Percentiles rank a stretch among this genome's conserved stretches.
Evolutionary conservation across 306 rosid species (phyloP).

Genomic region (Sechiopsis laciniata): DNA sequence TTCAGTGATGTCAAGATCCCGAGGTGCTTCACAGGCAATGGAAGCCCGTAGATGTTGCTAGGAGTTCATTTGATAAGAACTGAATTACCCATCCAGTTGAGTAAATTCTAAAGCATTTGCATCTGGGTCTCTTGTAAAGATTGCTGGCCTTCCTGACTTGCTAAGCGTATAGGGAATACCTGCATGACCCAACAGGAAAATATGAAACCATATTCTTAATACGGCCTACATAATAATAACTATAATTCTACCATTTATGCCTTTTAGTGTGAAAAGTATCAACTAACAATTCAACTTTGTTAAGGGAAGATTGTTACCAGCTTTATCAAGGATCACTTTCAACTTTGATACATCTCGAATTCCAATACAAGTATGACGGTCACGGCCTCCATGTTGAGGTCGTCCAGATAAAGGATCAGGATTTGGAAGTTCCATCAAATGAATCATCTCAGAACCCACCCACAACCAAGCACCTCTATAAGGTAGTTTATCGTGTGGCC

Average conservation of each 20-base stretch:
- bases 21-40: conserved; percentile 10
- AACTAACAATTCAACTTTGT: neutral
- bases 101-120: conserved; percentile 89
- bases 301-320: conserved; percentile 42
- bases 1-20: conserved; percentile 13
- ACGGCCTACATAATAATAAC: neutral
- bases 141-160: conserved; percentile 93
- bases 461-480: conserved; percentile 96
- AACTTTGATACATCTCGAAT: conserved; percentile 78
- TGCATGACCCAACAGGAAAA: conserved; percentile 23
- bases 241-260: neutral
- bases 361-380: conserved; percentile 82
- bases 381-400: conserved; percentile 84
- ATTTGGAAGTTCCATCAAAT: conserved; percentile 95
- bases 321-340: conserved; percentile 58
- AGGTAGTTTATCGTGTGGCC: conserved; percentile 94
- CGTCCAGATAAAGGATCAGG: conserved; percentile 90
- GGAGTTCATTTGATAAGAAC: neutral
- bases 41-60: conserved; percentile 10
- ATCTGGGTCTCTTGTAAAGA: conserved; percentile 86
- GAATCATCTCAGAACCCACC: conserved; percentile 95
- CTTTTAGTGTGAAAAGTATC: neutral
- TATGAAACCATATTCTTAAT: conserved; percentile 1
- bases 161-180: conserved; percentile 88
- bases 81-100: conserved; percentile 54